Conservation (phyloP, 2,329 filamentous ascomycete species). For the Aspergillus flavus region DNA sequence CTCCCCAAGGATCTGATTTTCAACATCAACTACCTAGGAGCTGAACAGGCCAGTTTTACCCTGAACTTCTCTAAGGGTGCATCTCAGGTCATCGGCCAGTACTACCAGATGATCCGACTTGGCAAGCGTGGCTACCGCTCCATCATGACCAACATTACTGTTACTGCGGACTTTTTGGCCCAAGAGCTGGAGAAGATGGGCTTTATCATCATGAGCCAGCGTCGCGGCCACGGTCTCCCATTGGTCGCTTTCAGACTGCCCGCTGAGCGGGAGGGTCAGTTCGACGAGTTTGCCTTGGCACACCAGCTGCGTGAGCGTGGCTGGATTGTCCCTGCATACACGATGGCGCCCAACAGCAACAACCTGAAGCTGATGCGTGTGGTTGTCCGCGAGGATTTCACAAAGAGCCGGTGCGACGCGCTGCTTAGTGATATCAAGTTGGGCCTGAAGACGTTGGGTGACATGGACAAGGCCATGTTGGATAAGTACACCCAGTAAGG, state of each 20-base stretch:
- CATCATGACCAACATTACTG: constrained; percentile 93
- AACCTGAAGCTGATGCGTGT: constrained; percentile 88
- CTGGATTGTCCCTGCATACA: constrained; percentile 96
- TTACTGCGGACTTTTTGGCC: constrained; percentile 84
- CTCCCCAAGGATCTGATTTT: constrained; percentile 92
- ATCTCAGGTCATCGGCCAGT: constrained; percentile 92
- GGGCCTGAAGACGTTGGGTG: constrained; percentile 69
- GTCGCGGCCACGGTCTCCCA: constrained; percentile 75
- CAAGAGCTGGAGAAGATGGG: constrained; percentile 71
- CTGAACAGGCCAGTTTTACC: constrained; percentile 93
- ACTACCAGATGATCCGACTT: constrained; percentile 94
- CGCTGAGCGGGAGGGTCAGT: constrained; percentile 57
- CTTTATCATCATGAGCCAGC: constrained; percentile 87
- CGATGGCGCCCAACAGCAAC: constrained; percentile 87
- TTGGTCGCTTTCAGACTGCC: constrained; percentile 86
- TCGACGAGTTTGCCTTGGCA: constrained; percentile 77
- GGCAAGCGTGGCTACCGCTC: constrained; percentile 88
- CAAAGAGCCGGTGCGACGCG: constrained; percentile 75
- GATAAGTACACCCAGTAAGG: constrained; percentile 68
- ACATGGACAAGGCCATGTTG: constrained; percentile 73
- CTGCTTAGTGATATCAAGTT: constrained; percentile 79
- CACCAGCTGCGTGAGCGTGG: constrained; percentile 83
- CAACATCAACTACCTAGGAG: constrained; percentile 98
- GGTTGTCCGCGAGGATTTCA: constrained; percentile 92
- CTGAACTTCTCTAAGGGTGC: constrained; percentile 97